Conservation (phyloP, 2,329 filamentous ascomycete genomes). For the Alternaria consortialis region DNA sequence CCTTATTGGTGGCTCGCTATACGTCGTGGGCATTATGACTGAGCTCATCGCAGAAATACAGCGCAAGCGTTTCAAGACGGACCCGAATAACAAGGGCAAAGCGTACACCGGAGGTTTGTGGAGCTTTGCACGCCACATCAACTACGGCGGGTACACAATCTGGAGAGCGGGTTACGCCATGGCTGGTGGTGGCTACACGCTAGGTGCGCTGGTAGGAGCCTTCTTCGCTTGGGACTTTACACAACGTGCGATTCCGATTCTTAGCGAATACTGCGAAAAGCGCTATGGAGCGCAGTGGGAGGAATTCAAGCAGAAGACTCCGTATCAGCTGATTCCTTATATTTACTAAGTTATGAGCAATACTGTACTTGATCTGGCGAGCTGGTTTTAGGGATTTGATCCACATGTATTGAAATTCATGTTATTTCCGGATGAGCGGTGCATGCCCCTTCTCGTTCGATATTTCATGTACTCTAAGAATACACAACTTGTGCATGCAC, state of each 20-base stretch:
- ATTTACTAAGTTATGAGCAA: constrained; percentile 34
- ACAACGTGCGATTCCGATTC: constrained; percentile 55
- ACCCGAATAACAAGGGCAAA: constrained; percentile 63
- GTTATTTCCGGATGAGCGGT: background rate
- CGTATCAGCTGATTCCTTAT: constrained; percentile 48
- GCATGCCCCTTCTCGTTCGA: background rate
- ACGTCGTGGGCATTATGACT: constrained; percentile 60
- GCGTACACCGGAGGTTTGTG: constrained; percentile 61
- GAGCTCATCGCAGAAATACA: constrained; percentile 68
- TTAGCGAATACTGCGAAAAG: constrained; percentile 60
- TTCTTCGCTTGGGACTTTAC: constrained; percentile 60
- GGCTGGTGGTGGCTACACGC: constrained; percentile 58
- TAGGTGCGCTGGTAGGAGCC: constrained; percentile 52
- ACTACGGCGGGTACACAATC: constrained; percentile 63
- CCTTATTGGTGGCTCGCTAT: constrained; percentile 61
- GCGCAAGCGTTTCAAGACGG: constrained; percentile 61
- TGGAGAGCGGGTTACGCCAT: constrained; percentile 62
- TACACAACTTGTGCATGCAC: constrained; percentile 3
- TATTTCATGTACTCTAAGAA: constrained; percentile 1
- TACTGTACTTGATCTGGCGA: background rate
- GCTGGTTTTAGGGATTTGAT: background rate
- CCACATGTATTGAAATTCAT: constrained; percentile 1
- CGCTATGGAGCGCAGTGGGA: constrained; percentile 54
- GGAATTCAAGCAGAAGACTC: constrained; percentile 52
- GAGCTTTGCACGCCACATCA: constrained; percentile 61